phyloP scores from a whole-genome alignment of 2,329 filamentous ascomycete species.

The Alternaria sp. region DNA sequence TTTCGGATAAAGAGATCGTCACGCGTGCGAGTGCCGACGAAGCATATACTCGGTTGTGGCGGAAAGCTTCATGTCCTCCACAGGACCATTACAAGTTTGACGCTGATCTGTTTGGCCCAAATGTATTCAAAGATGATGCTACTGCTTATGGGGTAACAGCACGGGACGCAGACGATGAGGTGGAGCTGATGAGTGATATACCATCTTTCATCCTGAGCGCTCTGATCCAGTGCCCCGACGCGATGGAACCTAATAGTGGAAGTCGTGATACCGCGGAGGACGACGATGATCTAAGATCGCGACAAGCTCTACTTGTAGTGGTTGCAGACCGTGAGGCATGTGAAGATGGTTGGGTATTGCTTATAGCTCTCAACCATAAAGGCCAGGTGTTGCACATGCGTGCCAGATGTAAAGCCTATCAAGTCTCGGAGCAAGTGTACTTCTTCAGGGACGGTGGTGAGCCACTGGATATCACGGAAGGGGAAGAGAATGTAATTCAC shows the following conservation, averaged over 20 bases:
- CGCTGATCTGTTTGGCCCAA: not conserved
- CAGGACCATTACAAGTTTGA: not conserved
- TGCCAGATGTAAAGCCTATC: not conserved
- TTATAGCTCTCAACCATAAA: not conserved
- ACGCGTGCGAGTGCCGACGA: slow-evolving; percentile 4
- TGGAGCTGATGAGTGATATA: slow-evolving; percentile 5
- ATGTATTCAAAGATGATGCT: not conserved
- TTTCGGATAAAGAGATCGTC: not conserved
- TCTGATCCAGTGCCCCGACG: slow-evolving; percentile 7
- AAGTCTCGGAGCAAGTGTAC: not conserved
- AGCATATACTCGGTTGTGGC: not conserved
- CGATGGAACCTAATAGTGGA: not conserved
- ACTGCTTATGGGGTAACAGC: not conserved
- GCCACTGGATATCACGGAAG: not conserved
- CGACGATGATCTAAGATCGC: not conserved
- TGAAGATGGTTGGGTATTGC: slow-evolving; percentile 8
- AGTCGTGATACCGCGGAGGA: not conserved
- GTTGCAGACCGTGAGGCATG: slow-evolving; percentile 5
- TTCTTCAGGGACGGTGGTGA: not conserved
- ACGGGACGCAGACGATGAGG: slow-evolving; percentile 11
- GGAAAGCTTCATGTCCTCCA: slow-evolving; percentile 1
- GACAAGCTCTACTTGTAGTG: slow-evolving; percentile 1
- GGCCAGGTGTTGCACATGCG: slow-evolving; percentile 6
- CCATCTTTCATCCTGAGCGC: slow-evolving; percentile 5
- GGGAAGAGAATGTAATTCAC: not conserved